Evolutionary conservation across 306 rosid genomes (phyloP).

Genomic region (Urtica urens): DNA sequence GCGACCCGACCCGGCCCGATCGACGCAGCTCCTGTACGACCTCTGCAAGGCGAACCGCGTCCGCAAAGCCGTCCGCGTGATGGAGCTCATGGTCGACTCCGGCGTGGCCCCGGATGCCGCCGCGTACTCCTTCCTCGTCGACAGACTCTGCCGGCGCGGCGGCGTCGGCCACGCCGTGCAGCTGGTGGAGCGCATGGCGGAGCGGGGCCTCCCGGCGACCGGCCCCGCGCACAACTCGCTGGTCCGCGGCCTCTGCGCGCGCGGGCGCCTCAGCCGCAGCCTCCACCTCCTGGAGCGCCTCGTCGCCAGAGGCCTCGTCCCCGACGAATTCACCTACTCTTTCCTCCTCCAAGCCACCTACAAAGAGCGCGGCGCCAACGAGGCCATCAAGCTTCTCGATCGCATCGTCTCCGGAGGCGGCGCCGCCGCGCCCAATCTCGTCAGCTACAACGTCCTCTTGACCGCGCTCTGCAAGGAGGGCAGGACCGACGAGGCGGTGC

Average conservation of each 20-base stretch:
- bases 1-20: constrained; percentile 61
- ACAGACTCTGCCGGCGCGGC: constrained; percentile 63
- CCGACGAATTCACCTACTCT: constrained; percentile 69
- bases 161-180: constrained; percentile 88
- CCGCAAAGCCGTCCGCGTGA: constrained; percentile 51
- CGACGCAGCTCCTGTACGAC: constrained; percentile 78
- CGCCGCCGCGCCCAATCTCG: constrained; percentile 63
- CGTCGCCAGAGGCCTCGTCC: constrained; percentile 60
- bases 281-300: constrained; percentile 63
- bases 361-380: constrained; percentile 76
- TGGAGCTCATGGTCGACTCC: constrained; percentile 69
- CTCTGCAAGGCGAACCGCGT: constrained; percentile 58
- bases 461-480: constrained; percentile 90
- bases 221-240: constrained; percentile 63
- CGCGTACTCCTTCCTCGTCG: constrained; percentile 56
- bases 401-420: constrained; percentile 79
- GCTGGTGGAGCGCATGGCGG: constrained; percentile 76
- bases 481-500: constrained; percentile 71
- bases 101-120: constrained; percentile 69
- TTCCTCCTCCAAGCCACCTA: constrained; percentile 74
- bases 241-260: constrained; percentile 66
- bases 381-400: constrained; percentile 60
- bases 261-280: constrained; percentile 56
- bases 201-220: constrained; percentile 48
- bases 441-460: constrained; percentile 70